phyloP scores from a whole-genome alignment of 345 rosid species.

The Firmiana major region DNA sequence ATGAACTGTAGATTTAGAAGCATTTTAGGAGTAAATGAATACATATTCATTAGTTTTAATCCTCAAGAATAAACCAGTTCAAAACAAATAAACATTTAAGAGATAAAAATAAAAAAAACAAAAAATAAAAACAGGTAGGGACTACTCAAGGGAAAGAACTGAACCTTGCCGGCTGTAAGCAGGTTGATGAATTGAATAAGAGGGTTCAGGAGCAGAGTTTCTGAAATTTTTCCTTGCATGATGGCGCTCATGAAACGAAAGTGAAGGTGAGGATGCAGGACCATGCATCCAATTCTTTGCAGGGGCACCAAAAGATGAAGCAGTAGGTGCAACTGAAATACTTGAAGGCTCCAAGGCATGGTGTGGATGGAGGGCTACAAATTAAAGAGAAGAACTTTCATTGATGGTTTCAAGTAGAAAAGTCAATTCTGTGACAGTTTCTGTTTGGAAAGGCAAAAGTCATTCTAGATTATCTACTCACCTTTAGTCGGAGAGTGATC shows the following conservation, averaged over 20 bases:
- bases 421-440: not conserved
- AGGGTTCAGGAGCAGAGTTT: slow-evolving; percentile 25
- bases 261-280: slow-evolving; percentile 32
- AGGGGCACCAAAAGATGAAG: slow-evolving; percentile 23
- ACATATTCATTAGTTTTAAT: not conserved
- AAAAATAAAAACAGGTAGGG: not conserved
- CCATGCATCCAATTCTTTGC: slow-evolving; percentile 23
- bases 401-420: not conserved
- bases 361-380: slow-evolving; percentile 33
- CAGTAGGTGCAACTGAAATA: slow-evolving; percentile 50
- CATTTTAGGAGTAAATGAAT: not conserved
- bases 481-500: slow-evolving; percentile 32
- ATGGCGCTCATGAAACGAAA: slow-evolving; percentile 30
- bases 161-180: slow-evolving; percentile 31
- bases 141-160: not conserved
- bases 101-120: no score
- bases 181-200: slow-evolving; percentile 23
- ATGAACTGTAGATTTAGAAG: slow-evolving; percentile 28
- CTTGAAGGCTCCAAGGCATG: slow-evolving; percentile 36
- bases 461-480: slow-evolving; percentile 9
- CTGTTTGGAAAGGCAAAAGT: not conserved
- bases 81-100: not conserved
- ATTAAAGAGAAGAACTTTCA: slow-evolving; percentile 12
- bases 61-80: not conserved
- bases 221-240: slow-evolving; percentile 24